Evolutionary conservation across 2,329 filamentous ascomycete species (phyloP), one percentile per base, ranked within the genome.

Genomic region (Penicillium brasilianum): DNA sequence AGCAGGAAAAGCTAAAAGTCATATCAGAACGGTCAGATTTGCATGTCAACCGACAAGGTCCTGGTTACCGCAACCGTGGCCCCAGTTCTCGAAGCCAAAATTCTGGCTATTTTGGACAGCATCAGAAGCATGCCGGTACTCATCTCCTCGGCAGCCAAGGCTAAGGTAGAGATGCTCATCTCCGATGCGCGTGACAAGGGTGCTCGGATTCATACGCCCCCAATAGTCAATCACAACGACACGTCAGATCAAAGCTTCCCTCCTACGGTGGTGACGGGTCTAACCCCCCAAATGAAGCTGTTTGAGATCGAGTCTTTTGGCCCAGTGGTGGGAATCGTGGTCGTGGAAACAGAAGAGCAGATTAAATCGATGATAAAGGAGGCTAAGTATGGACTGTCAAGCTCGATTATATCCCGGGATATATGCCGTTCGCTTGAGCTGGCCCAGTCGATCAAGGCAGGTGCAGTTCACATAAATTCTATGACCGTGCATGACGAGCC

Each of bases 241-340:
- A 9, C 84, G 22, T 83, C 83, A 59, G 28, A 8, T 3, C 22
- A 6, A 7, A 50, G 41, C 55, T 36, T 25, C 22, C 25, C 20
- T 14, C 28, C 43, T 7, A 50, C 43, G 11, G 22, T 57, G 20
- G 20, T 50, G 9, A 50, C 16, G 4, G 43, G 43, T 30, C 85
- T 92, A 6, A 87, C 75, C n/a, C 78, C 83, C 55, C 82, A 83
- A 0, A 92, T 92, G 89, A 85, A 89, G 50, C 77, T 93, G 11
- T 93, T 87, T 77, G 78, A 84, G 65, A 86, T 83, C 0, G 91
- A 93, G 76, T 87, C 85, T 1, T 93, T 93, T 68, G 90, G 89
- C 0, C 90, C 91, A 0, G 84, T 83, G 0, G 88, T 91, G 0
- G 85, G 84, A 6, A 69, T 93, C 14, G 84, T 88, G n/a, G 78